Percentiles rank a stretch among this genome's conserved stretches.
Conservation (phyloP, 805 yeast genomes). For the Peterozyma toletana region DNA sequence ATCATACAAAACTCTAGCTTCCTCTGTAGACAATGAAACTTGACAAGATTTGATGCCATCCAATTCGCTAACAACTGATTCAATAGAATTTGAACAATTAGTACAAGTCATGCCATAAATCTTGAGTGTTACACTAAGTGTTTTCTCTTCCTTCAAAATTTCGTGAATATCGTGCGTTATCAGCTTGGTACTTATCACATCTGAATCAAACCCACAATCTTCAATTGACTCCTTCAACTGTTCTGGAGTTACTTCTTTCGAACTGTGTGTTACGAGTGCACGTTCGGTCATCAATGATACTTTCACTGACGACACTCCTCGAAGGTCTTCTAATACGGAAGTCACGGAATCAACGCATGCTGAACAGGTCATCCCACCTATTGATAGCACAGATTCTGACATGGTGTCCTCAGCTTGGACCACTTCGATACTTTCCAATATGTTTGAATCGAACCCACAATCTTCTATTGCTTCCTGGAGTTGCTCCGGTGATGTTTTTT, state of each 20-base stretch:
- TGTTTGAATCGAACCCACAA: conserved; percentile 55
- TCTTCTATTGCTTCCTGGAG: conserved; percentile 59
- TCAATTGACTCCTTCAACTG: conserved; percentile 51
- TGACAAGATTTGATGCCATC: conserved; percentile 42
- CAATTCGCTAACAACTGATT: conserved; percentile 32
- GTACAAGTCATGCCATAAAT: conserved; percentile 60
- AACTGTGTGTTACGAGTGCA: conserved; percentile 23
- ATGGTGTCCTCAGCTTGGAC: conserved; percentile 5
- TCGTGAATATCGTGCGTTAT: background rate
- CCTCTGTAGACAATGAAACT: conserved; percentile 47
- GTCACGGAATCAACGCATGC: conserved; percentile 71
- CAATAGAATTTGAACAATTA: conserved; percentile 43
- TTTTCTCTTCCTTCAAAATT: background rate
- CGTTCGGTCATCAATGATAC: conserved; percentile 33
- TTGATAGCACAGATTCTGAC: conserved; percentile 14
- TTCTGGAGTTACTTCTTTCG: conserved; percentile 20
- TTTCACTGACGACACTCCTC: conserved; percentile 45
- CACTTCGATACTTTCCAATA: conserved; percentile 6
- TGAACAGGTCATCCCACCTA: conserved; percentile 90
- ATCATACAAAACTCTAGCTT: conserved; percentile 47
- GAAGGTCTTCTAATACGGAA: conserved; percentile 36
- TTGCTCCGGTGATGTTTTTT: conserved; percentile 22
- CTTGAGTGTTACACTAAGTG: conserved; percentile 20
- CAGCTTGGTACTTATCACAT: conserved; percentile 5
- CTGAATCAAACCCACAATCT: conserved; percentile 63